Conservation (phyloP, 2,329 filamentous ascomycete species). For the Nigrograna mackinnonii region DNA sequence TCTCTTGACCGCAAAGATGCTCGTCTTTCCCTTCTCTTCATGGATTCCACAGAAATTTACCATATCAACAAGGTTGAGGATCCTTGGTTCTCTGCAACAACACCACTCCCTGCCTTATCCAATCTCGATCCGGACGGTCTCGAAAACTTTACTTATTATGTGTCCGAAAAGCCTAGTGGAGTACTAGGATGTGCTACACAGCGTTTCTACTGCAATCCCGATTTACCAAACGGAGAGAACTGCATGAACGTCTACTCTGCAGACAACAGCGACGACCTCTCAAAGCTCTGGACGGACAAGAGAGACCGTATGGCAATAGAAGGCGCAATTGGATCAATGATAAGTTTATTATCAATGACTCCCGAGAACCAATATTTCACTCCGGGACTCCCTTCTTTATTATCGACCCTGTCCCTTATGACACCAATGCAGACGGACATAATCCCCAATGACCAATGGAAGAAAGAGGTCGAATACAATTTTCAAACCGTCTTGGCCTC, state of each 20-base stretch:
- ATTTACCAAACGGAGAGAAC: neutral
- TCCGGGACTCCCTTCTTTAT: slow-evolving; percentile 4
- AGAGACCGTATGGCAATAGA: too few relatives aligned
- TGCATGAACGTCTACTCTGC: neutral
- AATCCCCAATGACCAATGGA: slow-evolving; percentile 19
- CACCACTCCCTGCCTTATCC: too few relatives aligned
- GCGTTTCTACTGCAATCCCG: neutral
- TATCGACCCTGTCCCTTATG: slow-evolving; percentile 6
- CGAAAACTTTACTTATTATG: too few relatives aligned
- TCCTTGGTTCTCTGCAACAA: slow-evolving; percentile 12
- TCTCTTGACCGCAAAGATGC: slow-evolving; percentile 3
- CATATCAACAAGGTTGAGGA: slow-evolving; percentile 9
- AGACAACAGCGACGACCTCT: too few relatives aligned
- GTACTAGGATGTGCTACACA: neutral
- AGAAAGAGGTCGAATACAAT: slow-evolving; percentile 14
- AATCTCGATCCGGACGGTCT: too few relatives aligned
- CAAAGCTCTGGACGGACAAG: too few relatives aligned
- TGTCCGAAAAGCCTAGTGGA: too few relatives aligned
- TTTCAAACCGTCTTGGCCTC: slow-evolving; percentile 10
- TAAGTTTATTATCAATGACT: too few relatives aligned
- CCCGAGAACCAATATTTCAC: too few relatives aligned
- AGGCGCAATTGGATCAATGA: too few relatives aligned
- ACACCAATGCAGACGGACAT: slow-evolving; percentile 6
- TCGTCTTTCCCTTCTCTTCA: slow-evolving; percentile 7
- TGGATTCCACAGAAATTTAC: slow-evolving; percentile 8